phyloP scores from a whole-genome alignment of 1,139 yeast species.

The Geotrichum candidum region DNA sequence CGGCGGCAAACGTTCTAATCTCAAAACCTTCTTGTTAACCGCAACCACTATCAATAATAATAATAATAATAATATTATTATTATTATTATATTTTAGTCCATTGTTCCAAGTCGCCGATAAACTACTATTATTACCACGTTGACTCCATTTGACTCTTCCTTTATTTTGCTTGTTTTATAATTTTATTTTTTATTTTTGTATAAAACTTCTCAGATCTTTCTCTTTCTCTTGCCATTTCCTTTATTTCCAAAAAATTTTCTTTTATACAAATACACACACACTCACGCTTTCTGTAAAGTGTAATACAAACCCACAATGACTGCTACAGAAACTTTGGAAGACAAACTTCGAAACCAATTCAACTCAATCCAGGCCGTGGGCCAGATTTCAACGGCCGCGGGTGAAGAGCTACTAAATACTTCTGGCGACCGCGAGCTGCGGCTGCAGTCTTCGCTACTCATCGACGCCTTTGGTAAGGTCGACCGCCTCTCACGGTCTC shows the following conservation, averaged over 20 bases:
- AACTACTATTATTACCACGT: not conserved
- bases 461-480: constrained; percentile 26
- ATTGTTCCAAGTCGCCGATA: too few species aligned
- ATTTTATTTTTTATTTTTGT: not conserved
- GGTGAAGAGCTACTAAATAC: constrained; percentile 25
- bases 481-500: constrained; percentile 27
- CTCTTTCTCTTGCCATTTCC: not conserved
- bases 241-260: not conserved
- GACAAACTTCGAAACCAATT: not conserved
- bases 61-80: too few species aligned
- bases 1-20: too few species aligned
- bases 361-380: constrained; percentile 17
- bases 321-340: not conserved
- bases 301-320: not conserved
- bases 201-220: not conserved
- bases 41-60: too few species aligned
- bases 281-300: not conserved
- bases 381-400: constrained; percentile 23
- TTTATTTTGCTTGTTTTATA: not conserved
- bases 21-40: too few species aligned
- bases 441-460: constrained; percentile 17
- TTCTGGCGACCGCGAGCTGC: constrained; percentile 15
- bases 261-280: not conserved
- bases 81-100: too few species aligned
- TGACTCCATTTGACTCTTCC: not conserved